phyloP scores from a whole-genome alignment of 345 rosid species.

The Noccaea bulbosa region DNA sequence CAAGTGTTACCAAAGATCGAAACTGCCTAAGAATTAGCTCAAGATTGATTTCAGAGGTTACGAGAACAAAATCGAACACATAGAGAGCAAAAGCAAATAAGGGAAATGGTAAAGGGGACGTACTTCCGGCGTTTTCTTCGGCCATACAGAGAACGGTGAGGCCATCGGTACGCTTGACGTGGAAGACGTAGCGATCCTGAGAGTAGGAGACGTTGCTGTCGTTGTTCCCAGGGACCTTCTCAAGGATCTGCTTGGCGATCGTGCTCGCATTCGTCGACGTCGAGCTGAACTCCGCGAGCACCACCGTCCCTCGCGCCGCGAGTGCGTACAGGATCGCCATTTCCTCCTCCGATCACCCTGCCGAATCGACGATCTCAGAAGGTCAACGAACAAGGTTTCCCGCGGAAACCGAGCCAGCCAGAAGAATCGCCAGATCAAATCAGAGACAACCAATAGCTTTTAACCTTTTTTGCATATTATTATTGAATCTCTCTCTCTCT shows the following conservation, averaged over 20 bases:
- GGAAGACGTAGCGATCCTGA: conserved; percentile 91
- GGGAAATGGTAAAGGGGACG: conserved; percentile 15
- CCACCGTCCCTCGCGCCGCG: conserved; percentile 89
- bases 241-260: conserved; percentile 79
- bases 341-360: conserved; percentile 28
- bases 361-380: conserved; percentile 13
- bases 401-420: conserved; percentile 35
- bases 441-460: conserved; percentile 29
- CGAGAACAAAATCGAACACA: not conserved
- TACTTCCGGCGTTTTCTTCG: conserved; percentile 90
- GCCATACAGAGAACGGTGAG: conserved; percentile 99
- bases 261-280: conserved; percentile 82
- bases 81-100: not conserved
- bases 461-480: conserved; percentile 2
- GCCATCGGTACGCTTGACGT: conserved; percentile 95
- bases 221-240: conserved; percentile 72
- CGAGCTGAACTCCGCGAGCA: conserved; percentile 82
- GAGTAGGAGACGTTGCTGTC: conserved; percentile 89
- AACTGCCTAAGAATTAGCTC: not conserved
- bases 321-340: conserved; percentile 94
- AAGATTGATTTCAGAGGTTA: not conserved
- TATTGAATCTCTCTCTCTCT: conserved; percentile 20
- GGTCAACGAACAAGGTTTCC: conserved; percentile 43
- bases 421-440: conserved; percentile 42
- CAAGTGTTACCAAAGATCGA: conserved; percentile 9